phyloP scores from a whole-genome alignment of 148 eudicot species.

The Chenopodium suecicum region DNA sequence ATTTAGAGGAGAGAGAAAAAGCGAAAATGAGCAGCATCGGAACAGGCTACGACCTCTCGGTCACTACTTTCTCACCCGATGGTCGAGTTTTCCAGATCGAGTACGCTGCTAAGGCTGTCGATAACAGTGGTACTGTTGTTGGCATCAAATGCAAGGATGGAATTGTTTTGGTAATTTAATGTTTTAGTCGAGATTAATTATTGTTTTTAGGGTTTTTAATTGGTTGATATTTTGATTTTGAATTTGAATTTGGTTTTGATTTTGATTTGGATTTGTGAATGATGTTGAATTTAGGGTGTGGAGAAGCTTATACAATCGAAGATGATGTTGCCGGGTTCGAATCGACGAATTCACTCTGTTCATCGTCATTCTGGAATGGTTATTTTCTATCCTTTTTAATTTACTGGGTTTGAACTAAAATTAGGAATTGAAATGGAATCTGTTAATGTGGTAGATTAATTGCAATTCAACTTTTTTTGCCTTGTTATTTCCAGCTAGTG shows the following conservation, averaged over 20 bases:
- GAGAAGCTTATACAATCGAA: conserved; percentile 90
- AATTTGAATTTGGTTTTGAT: no score
- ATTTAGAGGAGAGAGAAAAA: no score
- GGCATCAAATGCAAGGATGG: conserved; percentile 19
- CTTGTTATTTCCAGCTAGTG: neutral
- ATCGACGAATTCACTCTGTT: conserved; percentile 83
- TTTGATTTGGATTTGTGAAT: neutral
- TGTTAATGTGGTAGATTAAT: no score
- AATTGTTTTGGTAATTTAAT: neutral
- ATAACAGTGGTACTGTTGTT: neutral
- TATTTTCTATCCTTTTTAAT: neutral
- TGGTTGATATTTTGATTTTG: neutral
- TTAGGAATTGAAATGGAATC: no score
- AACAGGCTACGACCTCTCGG: conserved; percentile 37
- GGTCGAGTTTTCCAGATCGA: conserved; percentile 33
- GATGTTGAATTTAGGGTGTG: conserved; percentile 51
- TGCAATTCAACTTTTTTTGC: no score
- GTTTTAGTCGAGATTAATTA: no score
- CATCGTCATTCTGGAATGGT: conserved; percentile 97
- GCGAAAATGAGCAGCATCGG: conserved; percentile 34
- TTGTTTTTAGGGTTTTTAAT: neutral
- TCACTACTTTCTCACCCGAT: conserved; percentile 37
- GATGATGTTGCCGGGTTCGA: conserved; percentile 97
- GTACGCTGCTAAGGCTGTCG: neutral
- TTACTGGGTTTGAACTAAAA: no score